Evolutionary conservation across 441 rosid genomes (phyloP).

Genomic region (Sinapis alba): DNA sequence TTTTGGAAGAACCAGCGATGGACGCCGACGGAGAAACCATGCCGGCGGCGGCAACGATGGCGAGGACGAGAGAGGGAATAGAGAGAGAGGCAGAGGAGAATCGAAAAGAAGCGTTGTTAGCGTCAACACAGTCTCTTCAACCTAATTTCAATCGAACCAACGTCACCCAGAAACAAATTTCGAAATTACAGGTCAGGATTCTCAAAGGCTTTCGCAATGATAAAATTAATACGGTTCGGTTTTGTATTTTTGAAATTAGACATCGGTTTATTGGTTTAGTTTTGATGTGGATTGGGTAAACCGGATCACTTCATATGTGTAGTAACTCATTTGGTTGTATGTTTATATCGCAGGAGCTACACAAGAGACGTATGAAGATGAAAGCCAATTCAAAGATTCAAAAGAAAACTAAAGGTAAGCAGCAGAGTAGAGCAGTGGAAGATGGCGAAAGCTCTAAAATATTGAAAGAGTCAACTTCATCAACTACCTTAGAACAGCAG

Average conservation of each 20-base stretch:
- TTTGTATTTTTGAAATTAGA: not conserved
- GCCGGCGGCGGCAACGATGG: slow-evolving; percentile 8
- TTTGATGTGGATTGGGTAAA: not conserved
- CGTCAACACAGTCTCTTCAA: slow-evolving; percentile 52
- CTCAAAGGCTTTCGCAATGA: not conserved
- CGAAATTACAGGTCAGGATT: slow-evolving; percentile 63
- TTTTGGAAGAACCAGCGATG: slow-evolving; percentile 10
- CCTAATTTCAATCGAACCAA: slow-evolving; percentile 55
- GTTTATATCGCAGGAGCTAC: slow-evolving; percentile 54
- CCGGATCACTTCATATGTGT: not conserved
- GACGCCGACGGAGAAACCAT: slow-evolving; percentile 27
- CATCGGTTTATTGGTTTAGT: not conserved
- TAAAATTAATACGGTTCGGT: not conserved
- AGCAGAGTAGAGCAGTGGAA: slow-evolving; percentile 16
- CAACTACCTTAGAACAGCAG: slow-evolving; percentile 22
- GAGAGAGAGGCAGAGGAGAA: slow-evolving; percentile 52
- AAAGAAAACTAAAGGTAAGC: slow-evolving; percentile 51
- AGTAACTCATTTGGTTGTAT: not conserved
- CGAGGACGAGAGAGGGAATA: not conserved
- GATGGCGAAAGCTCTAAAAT: slow-evolving; percentile 20
- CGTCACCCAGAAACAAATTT: slow-evolving; percentile 55
- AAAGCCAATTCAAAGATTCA: slow-evolving; percentile 54
- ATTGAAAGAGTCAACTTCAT: slow-evolving; percentile 5
- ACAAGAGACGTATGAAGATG: slow-evolving; percentile 64
- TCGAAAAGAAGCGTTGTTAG: slow-evolving; percentile 66